Evolutionary conservation across 331 rosid species (phyloP).

Genomic region (Phaseolus coccineus): DNA sequence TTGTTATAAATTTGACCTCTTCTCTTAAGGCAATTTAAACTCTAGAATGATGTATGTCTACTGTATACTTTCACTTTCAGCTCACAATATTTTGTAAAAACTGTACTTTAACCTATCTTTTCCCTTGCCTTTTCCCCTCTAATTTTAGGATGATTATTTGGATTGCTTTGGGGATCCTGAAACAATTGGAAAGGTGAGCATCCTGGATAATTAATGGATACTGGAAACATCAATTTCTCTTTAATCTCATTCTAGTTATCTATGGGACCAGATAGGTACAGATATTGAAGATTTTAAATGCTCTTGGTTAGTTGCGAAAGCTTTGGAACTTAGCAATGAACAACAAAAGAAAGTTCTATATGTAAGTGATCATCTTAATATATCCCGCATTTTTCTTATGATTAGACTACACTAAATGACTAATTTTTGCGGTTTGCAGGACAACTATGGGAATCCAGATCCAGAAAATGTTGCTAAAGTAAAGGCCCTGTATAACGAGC

Average conservation of each 20-base stretch:
- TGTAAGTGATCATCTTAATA: conserved; percentile 46
- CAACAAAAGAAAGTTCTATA: conserved; percentile 59
- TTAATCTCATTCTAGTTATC: conserved; percentile 54
- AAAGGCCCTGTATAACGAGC: conserved; percentile 58
- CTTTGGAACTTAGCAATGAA: conserved; percentile 61
- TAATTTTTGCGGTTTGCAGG: conserved; percentile 48
- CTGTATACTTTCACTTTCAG: neutral
- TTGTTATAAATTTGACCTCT: conserved; percentile 11
- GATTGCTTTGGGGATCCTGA: conserved; percentile 70
- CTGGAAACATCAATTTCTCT: conserved; percentile 10
- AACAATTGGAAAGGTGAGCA: conserved; percentile 67
- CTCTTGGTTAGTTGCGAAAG: conserved; percentile 69
- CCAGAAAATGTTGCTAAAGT: conserved; percentile 58
- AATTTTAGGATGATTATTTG: conserved; percentile 67
- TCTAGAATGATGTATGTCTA: conserved; percentile 29
- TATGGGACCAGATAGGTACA: conserved; percentile 68
- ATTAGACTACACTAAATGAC: conserved; percentile 16
- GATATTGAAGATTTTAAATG: conserved; percentile 72
- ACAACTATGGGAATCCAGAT: conserved; percentile 61
- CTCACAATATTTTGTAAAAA: conserved; percentile 8
- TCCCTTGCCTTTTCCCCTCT: neutral
- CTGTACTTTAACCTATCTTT: conserved; percentile 22
- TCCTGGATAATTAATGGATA: conserved; percentile 4
- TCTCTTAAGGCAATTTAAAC: neutral
- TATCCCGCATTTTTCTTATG: neutral